Conservation (phyloP, 495 filamentous ascomycete genomes). For the Rhypophila decipiens region DNA sequence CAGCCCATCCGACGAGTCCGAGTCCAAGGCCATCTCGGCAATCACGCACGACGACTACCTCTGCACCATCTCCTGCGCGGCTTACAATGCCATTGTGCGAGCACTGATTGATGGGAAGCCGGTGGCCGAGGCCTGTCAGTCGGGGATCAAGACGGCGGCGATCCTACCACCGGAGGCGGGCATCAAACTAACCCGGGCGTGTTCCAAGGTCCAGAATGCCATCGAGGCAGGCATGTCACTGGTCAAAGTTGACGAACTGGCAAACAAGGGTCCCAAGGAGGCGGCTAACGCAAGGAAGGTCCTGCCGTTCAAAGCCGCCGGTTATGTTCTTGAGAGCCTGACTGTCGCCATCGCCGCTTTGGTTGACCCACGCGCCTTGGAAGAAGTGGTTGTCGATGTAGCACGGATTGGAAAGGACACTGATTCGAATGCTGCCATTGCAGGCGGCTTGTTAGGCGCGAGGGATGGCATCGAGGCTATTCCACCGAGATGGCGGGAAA, state of each 20-base stretch:
- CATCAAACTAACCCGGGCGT: neutral
- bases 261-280: constrained; percentile 15
- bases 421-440: constrained; percentile 28
- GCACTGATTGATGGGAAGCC: constrained; percentile 14
- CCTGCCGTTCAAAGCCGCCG: constrained; percentile 13
- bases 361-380: constrained; percentile 20
- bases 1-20: neutral
- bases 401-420: constrained; percentile 25
- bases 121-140: constrained; percentile 12
- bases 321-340: constrained; percentile 25
- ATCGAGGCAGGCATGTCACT: constrained; percentile 10
- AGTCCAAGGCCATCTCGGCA: constrained; percentile 12
- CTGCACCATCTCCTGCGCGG: constrained; percentile 16
- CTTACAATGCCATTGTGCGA: constrained; percentile 18
- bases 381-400: constrained; percentile 26
- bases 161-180: constrained; percentile 1
- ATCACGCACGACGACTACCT: constrained; percentile 20
- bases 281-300: constrained; percentile 9
- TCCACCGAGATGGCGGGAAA: constrained; percentile 18
- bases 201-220: constrained; percentile 6
- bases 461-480: constrained; percentile 22
- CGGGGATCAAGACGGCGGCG: constrained; percentile 5
- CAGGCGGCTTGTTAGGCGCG: constrained; percentile 26
- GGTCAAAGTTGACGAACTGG: constrained; percentile 15
- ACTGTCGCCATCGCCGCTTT: constrained; percentile 22